phyloP scores from a whole-genome alignment of 2,329 filamentous ascomycete genomes.

The Aspergillus ibericus region DNA sequence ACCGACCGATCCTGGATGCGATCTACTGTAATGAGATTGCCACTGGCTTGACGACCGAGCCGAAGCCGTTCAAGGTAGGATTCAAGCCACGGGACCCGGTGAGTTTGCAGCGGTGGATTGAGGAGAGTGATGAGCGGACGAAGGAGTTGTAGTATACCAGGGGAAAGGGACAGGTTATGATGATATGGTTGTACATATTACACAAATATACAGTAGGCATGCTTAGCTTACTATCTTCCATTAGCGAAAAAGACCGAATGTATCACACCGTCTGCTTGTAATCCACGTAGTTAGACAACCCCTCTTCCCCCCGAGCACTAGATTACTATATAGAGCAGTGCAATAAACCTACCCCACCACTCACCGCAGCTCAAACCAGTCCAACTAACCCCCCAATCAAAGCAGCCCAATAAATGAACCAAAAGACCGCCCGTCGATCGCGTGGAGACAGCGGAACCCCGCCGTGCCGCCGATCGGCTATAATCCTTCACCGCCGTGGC shows the following conservation, averaged over 20 bases:
- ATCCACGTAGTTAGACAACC: too few species aligned
- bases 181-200: background rate
- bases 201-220: too few species aligned
- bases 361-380: too few species aligned
- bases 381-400: too few species aligned
- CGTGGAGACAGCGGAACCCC: background rate
- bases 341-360: too few species aligned
- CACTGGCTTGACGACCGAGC: slow-evolving; percentile 61
- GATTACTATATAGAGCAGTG: too few species aligned
- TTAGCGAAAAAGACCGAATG: too few species aligned
- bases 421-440: too few species aligned
- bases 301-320: too few species aligned
- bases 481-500: background rate
- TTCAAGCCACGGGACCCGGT: slow-evolving; percentile 51
- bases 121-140: slow-evolving; percentile 53
- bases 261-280: too few species aligned
- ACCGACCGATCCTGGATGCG: slow-evolving; percentile 56
- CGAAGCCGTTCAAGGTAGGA: slow-evolving; percentile 63
- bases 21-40: slow-evolving; percentile 59
- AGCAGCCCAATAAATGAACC: too few species aligned
- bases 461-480: background rate
- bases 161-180: background rate
- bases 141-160: slow-evolving; percentile 41
- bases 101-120: slow-evolving; percentile 54
- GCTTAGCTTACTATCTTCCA: too few species aligned